Evolutionary conservation across 164 flowering plant genomes (phyloP).

Genomic region (Magnolia sinica): DNA sequence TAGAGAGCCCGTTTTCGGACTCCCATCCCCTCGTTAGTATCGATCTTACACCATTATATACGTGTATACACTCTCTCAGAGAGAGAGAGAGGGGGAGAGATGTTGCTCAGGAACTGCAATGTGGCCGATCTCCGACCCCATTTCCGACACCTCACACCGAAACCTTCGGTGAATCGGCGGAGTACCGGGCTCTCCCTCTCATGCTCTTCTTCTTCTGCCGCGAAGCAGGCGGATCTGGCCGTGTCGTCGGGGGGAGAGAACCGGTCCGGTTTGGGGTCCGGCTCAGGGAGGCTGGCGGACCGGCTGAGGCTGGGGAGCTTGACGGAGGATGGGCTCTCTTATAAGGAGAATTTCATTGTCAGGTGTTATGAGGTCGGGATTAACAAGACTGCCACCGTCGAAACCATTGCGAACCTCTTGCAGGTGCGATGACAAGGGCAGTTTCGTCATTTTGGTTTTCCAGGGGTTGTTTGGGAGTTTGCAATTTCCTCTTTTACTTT

Average conservation of each 20-base stretch:
- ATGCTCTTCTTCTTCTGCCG: neutral
- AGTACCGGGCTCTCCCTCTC: neutral
- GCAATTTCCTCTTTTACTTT: neutral
- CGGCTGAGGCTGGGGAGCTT: constrained; percentile 68
- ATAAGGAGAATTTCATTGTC: constrained; percentile 80
- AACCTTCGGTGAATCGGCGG: neutral
- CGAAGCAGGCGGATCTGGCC: neutral
- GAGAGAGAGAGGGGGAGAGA: neutral
- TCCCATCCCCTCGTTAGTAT: neutral
- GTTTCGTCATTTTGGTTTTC: neutral
- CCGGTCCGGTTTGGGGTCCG: neutral
- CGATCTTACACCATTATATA: neutral
- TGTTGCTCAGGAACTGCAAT: constrained; percentile 10
- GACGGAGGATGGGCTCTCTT: constrained; percentile 76
- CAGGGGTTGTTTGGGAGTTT: neutral
- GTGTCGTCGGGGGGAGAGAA: neutral
- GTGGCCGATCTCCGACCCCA: constrained; percentile 7
- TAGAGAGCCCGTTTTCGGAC: neutral
- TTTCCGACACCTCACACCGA: neutral
- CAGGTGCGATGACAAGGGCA: constrained; percentile 47
- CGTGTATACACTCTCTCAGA: neutral
- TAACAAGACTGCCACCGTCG: constrained; percentile 93
- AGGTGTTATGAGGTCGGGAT: constrained; percentile 90
- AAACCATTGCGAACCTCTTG: constrained; percentile 91
- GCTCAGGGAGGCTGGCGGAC: constrained; percentile 51